phyloP scores from a whole-genome alignment of 208 protist species.

The Crithidia acanthocephali region DNA sequence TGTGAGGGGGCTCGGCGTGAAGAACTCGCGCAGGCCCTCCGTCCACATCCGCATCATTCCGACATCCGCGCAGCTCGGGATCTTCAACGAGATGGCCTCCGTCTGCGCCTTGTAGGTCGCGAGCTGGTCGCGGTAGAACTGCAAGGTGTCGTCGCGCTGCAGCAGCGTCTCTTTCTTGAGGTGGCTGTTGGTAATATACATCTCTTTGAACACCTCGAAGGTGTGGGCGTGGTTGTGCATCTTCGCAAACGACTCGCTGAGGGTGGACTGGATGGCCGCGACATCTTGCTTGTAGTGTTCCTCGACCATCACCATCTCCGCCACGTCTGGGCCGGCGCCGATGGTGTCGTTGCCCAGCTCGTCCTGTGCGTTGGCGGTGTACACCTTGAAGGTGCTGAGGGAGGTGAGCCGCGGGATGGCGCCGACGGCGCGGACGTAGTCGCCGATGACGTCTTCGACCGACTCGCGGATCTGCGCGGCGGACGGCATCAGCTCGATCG shows the following conservation, averaged over 20 bases:
- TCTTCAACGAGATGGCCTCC: slow-evolving; percentile 86
- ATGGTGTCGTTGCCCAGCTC: slow-evolving; percentile 55
- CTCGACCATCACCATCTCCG: slow-evolving; percentile 91
- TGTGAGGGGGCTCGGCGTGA: slow-evolving; percentile 88
- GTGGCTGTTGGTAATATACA: slow-evolving; percentile 86
- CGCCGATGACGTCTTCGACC: slow-evolving; percentile 88
- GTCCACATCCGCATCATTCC: slow-evolving; percentile 90
- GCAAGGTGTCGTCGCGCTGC: slow-evolving; percentile 62
- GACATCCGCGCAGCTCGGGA: slow-evolving; percentile 84
- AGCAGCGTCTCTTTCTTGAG: slow-evolving; percentile 72
- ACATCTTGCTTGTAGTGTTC: slow-evolving; percentile 87
- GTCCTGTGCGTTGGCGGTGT: slow-evolving; percentile 82
- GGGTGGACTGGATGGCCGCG: slow-evolving; percentile 64
- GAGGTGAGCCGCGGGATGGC: slow-evolving; percentile 81
- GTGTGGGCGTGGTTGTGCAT: slow-evolving; percentile 82
- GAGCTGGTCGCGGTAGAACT: slow-evolving; percentile 91
- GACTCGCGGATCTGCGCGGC: slow-evolving; percentile 71
- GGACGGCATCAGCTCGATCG: slow-evolving; percentile 77
- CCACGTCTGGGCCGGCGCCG: slow-evolving; percentile 84
- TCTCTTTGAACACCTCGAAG: slow-evolving; percentile 88
- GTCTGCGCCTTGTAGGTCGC: slow-evolving; percentile 86
- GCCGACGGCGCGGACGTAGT: slow-evolving; percentile 91
- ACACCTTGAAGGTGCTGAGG: slow-evolving; percentile 92
- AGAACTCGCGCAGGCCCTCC: slow-evolving; percentile 86
- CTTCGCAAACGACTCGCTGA: slow-evolving; percentile 72